Conservation (phyloP, 73 alveolate species). For the Effrenium voratum region DNA sequence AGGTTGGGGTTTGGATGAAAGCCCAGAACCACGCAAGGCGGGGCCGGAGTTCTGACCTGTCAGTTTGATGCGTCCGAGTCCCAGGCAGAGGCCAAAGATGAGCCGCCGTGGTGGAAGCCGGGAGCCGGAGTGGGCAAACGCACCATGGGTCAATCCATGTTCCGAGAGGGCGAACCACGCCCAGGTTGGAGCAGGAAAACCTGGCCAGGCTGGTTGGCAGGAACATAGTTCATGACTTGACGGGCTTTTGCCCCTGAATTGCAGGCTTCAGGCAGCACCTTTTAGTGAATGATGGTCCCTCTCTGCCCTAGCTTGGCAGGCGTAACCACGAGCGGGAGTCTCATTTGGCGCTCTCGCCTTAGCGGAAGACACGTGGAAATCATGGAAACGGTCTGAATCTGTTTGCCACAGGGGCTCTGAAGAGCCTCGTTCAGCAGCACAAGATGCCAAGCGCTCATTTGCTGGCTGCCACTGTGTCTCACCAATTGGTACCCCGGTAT, state of each 20-base stretch:
- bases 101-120: slow-evolving; percentile 38
- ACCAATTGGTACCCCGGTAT: not conserved
- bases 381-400: not conserved
- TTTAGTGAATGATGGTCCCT: not conserved
- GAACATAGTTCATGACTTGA: not conserved
- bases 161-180: not conserved
- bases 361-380: not conserved
- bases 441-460: not conserved
- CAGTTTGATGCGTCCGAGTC: not conserved
- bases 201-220: slow-evolving; percentile 30
- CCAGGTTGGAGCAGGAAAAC: slow-evolving; percentile 64
- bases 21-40: not conserved
- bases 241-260: not conserved
- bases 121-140: not conserved
- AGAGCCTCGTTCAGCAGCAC: slow-evolving; percentile 9
- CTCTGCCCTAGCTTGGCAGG: not conserved
- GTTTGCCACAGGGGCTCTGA: not conserved
- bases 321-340: slow-evolving; percentile 52
- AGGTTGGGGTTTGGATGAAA: not conserved
- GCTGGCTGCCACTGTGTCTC: not conserved
- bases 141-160: not conserved
- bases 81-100: not conserved
- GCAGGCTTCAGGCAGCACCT: not conserved
- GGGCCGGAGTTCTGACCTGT: not conserved
- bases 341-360: not conserved